Evolutionary conservation across 1,284 basidiomycete species (phyloP).

Genomic region (Takashimella tepidaria): DNA sequence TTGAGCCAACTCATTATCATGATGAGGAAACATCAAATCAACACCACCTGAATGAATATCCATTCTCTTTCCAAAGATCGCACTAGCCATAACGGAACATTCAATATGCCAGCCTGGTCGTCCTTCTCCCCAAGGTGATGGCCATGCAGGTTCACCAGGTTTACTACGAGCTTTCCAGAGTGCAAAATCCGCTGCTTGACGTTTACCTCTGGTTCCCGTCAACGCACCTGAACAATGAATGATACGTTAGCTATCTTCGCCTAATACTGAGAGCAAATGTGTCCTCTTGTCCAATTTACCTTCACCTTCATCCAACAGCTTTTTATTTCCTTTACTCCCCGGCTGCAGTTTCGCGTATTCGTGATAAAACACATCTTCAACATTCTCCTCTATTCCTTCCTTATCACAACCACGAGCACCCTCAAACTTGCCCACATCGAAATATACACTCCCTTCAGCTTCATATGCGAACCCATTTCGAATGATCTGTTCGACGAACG

Average conservation of each 20-base stretch:
- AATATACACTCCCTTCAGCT: constrained; percentile 86
- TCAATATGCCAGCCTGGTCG: constrained; percentile 99
- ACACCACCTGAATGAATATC: constrained; percentile 98
- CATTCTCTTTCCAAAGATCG: constrained; percentile 84
- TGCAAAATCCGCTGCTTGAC: constrained; percentile 74
- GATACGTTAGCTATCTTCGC: too few species aligned
- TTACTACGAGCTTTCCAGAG: constrained; percentile 93
- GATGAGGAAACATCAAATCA: constrained; percentile 97
- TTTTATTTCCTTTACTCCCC: constrained; percentile 88
- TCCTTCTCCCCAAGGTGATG: constrained; percentile 93
- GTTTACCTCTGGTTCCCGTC: constrained; percentile 59
- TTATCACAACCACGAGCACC: constrained; percentile 49
- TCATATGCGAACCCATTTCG: constrained; percentile 88
- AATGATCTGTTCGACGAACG: constrained; percentile 81
- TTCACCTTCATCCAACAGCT: constrained; percentile 88
- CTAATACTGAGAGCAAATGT: too few species aligned
- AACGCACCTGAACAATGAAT: constrained; percentile 54
- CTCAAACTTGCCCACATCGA: constrained; percentile 87
- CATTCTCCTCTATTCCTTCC: constrained; percentile 25
- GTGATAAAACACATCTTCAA: constrained; percentile 52
- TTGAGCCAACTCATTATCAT: constrained; percentile 98
- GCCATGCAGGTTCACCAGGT: constrained; percentile 96
- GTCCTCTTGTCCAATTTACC: too few species aligned
- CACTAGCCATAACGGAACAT: constrained; percentile 97
- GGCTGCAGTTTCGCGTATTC: constrained; percentile 94